Percentiles rank a stretch among this genome's conserved stretches.
Evolutionary conservation across 805 yeast species (phyloP).

Genomic region (Zygosaccharomyces bailii): DNA sequence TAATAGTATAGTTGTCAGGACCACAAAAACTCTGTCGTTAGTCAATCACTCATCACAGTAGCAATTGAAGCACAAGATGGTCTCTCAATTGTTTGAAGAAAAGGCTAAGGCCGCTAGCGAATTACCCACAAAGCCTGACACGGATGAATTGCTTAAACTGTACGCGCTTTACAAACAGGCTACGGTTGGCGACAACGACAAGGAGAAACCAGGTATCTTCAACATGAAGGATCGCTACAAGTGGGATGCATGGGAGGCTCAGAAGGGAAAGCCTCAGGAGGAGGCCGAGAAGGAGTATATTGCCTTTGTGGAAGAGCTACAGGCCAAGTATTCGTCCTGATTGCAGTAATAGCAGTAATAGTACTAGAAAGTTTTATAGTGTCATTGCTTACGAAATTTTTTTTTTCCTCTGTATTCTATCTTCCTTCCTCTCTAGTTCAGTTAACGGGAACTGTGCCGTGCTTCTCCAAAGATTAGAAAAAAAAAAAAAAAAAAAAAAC

Average conservation of each 20-base stretch:
- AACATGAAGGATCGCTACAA: constrained; percentile 94
- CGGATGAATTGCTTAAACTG: constrained; percentile 80
- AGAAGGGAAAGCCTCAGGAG: constrained; percentile 80
- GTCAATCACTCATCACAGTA: no score
- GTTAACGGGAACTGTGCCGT: no score
- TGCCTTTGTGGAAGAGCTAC: constrained; percentile 60
- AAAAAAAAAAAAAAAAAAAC: neutral
- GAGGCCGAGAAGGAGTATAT: constrained; percentile 87
- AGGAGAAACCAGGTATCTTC: constrained; percentile 85
- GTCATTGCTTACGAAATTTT: neutral
- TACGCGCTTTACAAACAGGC: constrained; percentile 97
- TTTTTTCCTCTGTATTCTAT: neutral
- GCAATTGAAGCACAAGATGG: constrained; percentile 33
- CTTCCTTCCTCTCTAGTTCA: no score
- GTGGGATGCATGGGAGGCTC: constrained; percentile 94
- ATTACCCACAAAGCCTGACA: constrained; percentile 72
- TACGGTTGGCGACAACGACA: constrained; percentile 88
- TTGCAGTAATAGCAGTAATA: neutral
- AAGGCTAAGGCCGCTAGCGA: constrained; percentile 77
- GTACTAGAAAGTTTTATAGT: neutral
- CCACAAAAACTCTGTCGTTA: no score
- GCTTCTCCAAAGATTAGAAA: neutral
- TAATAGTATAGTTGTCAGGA: no score
- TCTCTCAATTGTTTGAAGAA: constrained; percentile 35
- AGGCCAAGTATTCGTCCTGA: constrained; percentile 43